Evolutionary conservation across 352 stramenopile species (phyloP), one percentile per base, ranked within the genome.

Genomic region (Achlya hypogyna): DNA sequence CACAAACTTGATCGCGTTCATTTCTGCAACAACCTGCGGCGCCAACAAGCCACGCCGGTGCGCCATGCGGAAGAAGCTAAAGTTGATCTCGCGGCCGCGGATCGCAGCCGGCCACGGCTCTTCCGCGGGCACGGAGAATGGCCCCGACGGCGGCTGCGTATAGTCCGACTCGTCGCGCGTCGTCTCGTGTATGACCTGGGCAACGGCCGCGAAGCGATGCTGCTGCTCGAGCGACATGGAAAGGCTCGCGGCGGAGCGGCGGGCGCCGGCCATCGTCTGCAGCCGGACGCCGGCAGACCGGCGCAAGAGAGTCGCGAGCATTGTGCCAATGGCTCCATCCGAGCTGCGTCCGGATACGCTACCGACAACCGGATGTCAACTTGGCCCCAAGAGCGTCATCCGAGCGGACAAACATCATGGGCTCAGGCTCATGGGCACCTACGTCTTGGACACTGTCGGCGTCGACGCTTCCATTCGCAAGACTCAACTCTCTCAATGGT

Each of bases 1-100:
- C 18, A 67, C 60, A 58, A 67, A 67, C 31, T 58, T 58, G 18
- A 67, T 58, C 22, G 10, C 28, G 20, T 67, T 25, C 35, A 64
- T 31, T 5, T 25, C 14, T 12, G 35, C 56, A 1, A 64, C 56
- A n/a, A 64, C 23, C 28, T 28, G n/a, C 16, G 28, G 56, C 18
- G 16, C 31, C 16, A 64, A 27, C 5, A 20, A 16, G 23, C 59
- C 8, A 1, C 42, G 35, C 42, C 29, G n/a, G 5, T 64, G 23
- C 1, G 42, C 56, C 20, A 45, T n/a, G 20, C 56, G 56, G 27
- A 64, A 64, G 49, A 12, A 8, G 1, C 31, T 54, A 52, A 64
- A 64, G 5, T 53, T 60, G 42, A 64, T n/a, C 42, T 25, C 27
- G 22, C 16, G 29, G n/a, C 56, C 56, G 18, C 56, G 56, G 23